Conservation (phyloP, 192 early-diverging fungal species). For the Gorgonomyces haynaldii region DNA sequence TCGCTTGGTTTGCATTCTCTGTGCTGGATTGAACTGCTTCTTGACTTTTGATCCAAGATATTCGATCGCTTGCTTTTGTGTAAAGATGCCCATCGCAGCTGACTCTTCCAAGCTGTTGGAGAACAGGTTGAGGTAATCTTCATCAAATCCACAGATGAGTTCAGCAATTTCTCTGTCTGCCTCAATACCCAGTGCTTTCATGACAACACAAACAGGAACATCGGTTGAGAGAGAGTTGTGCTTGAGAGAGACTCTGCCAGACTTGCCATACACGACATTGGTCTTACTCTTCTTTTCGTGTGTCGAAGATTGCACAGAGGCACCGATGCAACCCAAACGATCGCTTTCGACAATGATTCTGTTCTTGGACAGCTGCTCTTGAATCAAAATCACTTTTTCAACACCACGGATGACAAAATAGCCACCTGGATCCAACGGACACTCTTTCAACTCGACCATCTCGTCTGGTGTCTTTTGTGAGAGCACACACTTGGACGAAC, state of each 20-base stretch:
- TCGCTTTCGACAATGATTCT: constrained; percentile 91
- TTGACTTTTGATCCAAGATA: constrained; percentile 67
- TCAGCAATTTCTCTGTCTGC: constrained; percentile 91
- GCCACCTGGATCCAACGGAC: constrained; percentile 93
- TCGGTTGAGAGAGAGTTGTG: constrained; percentile 86
- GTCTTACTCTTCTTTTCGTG: constrained; percentile 92
- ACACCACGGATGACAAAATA: constrained; percentile 95
- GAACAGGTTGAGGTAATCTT: constrained; percentile 68
- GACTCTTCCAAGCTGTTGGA: constrained; percentile 80
- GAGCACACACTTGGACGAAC: constrained; percentile 73
- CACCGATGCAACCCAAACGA: constrained; percentile 65
- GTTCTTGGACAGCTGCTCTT: constrained; percentile 98
- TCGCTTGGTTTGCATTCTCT: constrained; percentile 18
- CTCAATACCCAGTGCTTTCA: constrained; percentile 92
- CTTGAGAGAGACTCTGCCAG: constrained; percentile 42
- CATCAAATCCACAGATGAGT: constrained; percentile 80
- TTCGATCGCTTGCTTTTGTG: constrained; percentile 87
- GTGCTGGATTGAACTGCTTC: constrained; percentile 44
- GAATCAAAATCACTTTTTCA: constrained; percentile 95
- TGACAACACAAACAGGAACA: constrained; percentile 71
- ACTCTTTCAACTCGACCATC: constrained; percentile 80
- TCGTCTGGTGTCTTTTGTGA: constrained; percentile 65
- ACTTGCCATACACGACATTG: constrained; percentile 60
- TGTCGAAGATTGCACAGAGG: constrained; percentile 80
- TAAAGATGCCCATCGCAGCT: constrained; percentile 55